Evolutionary conservation across 768 basidiomycete genomes (phyloP), one percentile per base, ranked within the genome.

Genomic region (Dioszegia hungarica): DNA sequence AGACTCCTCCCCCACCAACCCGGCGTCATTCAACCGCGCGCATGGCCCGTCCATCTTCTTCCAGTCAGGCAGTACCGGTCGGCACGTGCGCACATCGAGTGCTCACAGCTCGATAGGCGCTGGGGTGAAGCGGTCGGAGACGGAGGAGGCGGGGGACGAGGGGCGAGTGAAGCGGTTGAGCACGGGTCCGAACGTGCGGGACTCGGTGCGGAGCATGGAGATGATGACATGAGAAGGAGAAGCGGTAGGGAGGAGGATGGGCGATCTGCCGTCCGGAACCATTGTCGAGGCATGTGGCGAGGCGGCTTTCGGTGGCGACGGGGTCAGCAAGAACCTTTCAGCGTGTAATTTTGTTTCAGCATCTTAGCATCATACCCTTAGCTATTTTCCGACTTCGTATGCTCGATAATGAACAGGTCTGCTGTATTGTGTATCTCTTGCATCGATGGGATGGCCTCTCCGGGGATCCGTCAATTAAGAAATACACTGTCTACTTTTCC

Each of bases 21-120:
- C 62, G 2, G 67, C 64, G 14, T 57, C 58, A 17, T 48, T 61
- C n/a, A 54, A 68, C 39, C 31, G 70, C n/a, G n/a, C n/a, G 45
- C 47, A 64, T 10, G 70, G 70, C 20, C 60, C 48, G 39, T 62
- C 64, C 5, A 63, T 63, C 5, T 72, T 72, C 56, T 72, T 72
- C 59, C 59, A 54, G 22, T 62, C 70, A 24, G 40, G 55, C 41
- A 15, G 55, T 44, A 19, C 36, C 4, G 53, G 59, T 15, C 36
- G 54, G 27, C 58, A 54, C 19, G 17, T 14, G 14, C 43, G 49
- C 6, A 39, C 41, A 19, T 12, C 28, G 10, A 46, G 36, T 40
- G 37, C 9, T n/a, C 47, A 44, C 29, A 41, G 37, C 28, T 25
- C 45, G 5, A 39, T 17, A 6, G 29, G 28, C 5, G 19, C 28